Base-by-base conservation (phyloP, 495 filamentous ascomycete species). In the Aspergillus avenaceus region DNA sequence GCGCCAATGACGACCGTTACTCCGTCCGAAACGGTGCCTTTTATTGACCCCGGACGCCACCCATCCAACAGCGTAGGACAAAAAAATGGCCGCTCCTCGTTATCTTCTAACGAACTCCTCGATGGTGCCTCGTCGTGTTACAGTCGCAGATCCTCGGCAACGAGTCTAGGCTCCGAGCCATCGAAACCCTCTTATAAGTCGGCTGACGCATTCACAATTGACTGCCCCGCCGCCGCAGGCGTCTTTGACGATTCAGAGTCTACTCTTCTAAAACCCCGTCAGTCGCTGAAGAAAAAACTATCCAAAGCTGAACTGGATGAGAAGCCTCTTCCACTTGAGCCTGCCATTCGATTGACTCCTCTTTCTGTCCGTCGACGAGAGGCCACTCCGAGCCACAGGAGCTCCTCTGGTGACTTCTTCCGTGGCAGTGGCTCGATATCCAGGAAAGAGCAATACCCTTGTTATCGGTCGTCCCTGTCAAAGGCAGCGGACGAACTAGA, bases 271-370 rank as follows among this genome's bases (percentile, higher is more conserved):
- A 27, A 37, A 8, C 27, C 28, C 4, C 49, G 59, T 22, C 42
- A 46, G 34, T 47, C 27, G 13, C 51, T 52, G 50, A 45, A 19
- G 36, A 62, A 32, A 49, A 50, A 56, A 12, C 46, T 47, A 0
- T 62, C 64, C 1, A 44, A 59, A 49, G 49, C 58, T 11, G 56
- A 70, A 21, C 22, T 64, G 19, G 69, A 63, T 42, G 73, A 77
- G 18, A 78, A 77, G 37, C 72, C 75, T n/a, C 58, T 78, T n/a
- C 75, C 76, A 5, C 63, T 63, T 16, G 72, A 71, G 14, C 75
- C 76, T 23, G 55, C 61, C 0, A 54, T 60, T 38, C 56, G 55
- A 41, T 52, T 71, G 47, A 59, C 61, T 5, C 68, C 73, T 8
- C 54, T 70, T 3, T 54, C 56, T 3, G 45, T 70, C 12, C 60